Evolutionary conservation across 345 rosid genomes (phyloP).

Genomic region (Raphanus sativus): DNA sequence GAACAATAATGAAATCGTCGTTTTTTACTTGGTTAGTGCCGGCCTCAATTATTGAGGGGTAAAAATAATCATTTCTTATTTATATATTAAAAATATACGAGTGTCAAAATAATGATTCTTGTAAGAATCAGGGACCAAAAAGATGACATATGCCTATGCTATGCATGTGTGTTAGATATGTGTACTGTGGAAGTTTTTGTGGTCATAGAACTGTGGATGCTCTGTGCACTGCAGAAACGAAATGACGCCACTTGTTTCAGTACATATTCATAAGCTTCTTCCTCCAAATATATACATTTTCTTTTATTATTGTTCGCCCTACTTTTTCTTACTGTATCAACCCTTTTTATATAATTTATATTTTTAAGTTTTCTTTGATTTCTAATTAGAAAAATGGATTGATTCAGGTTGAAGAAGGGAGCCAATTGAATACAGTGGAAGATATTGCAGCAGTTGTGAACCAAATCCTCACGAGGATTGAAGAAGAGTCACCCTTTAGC

Average conservation of each 20-base stretch:
- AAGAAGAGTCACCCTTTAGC: slow-evolving; percentile 56
- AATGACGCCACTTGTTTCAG: slow-evolving; percentile 41
- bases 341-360: slow-evolving; percentile 2
- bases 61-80: slow-evolving; percentile 28
- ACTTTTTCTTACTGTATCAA: slow-evolving; percentile 16
- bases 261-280: slow-evolving; percentile 34
- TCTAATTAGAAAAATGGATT: background rate
- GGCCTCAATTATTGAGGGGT: slow-evolving; percentile 36
- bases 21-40: slow-evolving; percentile 22
- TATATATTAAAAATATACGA: background rate
- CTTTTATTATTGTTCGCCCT: background rate
- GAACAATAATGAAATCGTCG: slow-evolving; percentile 16
- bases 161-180: slow-evolving; percentile 20
- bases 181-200: slow-evolving; percentile 35
- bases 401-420: slow-evolving; percentile 77
- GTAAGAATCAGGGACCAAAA: slow-evolving; percentile 39
- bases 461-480: slow-evolving; percentile 57
- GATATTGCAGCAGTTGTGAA: slow-evolving; percentile 82
- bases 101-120: slow-evolving; percentile 26
- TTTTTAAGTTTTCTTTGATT: background rate
- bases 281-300: slow-evolving; percentile 28
- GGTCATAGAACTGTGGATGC: slow-evolving; percentile 37
- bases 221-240: slow-evolving; percentile 39
- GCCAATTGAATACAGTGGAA: slow-evolving; percentile 75
- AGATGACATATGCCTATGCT: slow-evolving; percentile 35